A percentile compares a stretch with the other conserved stretches of the same genome.
Evolutionary conservation across 2,329 filamentous ascomycete species (phyloP).

Genomic region (Tricladium varicosporioides): DNA sequence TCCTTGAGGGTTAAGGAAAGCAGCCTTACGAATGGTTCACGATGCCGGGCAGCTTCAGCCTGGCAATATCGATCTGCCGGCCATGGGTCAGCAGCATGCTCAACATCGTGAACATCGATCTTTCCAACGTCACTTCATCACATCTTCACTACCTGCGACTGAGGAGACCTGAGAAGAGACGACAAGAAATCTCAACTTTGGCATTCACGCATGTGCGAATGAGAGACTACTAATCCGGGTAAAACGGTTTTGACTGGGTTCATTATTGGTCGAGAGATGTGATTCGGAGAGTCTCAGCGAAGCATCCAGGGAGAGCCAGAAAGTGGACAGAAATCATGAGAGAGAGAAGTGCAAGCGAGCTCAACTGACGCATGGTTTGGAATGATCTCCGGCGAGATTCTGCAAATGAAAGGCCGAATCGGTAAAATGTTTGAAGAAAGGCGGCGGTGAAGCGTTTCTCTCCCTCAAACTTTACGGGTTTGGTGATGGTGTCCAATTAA

Average conservation of each 20-base stretch:
- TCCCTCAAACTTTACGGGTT: constrained; percentile 5
- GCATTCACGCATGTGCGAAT: constrained; percentile 5
- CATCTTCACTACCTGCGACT: background rate
- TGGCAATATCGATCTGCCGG: constrained; percentile 27
- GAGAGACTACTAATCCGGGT: constrained; percentile 19
- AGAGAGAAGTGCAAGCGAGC: constrained; percentile 3
- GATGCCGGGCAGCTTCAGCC: constrained; percentile 25
- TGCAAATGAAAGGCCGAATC: constrained; percentile 14
- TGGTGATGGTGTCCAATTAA: constrained; percentile 6
- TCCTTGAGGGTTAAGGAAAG: constrained; percentile 24
- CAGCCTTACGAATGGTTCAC: constrained; percentile 31
- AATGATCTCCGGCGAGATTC: constrained; percentile 5
- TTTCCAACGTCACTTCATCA: constrained; percentile 24
- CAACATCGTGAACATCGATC: constrained; percentile 14
- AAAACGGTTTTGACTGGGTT: constrained; percentile 12
- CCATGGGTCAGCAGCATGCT: constrained; percentile 27
- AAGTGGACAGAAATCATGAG: background rate
- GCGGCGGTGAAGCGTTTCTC: constrained; percentile 17
- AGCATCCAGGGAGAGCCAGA: background rate
- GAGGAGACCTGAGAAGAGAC: background rate
- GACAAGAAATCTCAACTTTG: background rate
- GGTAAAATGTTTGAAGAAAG: background rate
- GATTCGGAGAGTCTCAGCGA: constrained; percentile 4
- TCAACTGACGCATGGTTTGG: constrained; percentile 7
- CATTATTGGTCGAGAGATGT: constrained; percentile 10